Evolutionary conservation across 768 basidiomycete species (phyloP).

Genomic region (Hygrocybe punicea): DNA sequence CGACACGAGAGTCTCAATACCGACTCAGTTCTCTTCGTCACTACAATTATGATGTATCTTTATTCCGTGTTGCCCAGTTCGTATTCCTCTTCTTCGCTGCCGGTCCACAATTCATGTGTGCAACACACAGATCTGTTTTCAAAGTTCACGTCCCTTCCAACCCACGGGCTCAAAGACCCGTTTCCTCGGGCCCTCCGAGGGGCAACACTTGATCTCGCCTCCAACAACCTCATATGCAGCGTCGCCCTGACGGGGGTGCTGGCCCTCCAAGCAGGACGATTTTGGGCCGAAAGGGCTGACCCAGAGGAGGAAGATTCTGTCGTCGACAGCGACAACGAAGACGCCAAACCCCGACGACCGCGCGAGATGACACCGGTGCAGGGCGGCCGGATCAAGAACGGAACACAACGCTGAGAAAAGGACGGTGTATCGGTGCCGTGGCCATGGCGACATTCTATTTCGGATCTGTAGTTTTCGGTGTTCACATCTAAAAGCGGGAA

Average conservation of each 20-base stretch:
- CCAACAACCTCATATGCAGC: conserved; percentile 80
- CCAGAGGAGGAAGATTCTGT: conserved; percentile 51
- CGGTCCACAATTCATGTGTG: conserved; percentile 2
- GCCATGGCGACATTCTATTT: neutral
- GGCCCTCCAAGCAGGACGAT: conserved; percentile 76
- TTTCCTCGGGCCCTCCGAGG: conserved; percentile 62
- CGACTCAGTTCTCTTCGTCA: conserved; percentile 65
- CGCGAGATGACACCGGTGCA: conserved; percentile 1
- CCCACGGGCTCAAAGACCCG: conserved; percentile 48
- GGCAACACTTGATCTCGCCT: conserved; percentile 74
- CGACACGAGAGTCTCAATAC: conserved; percentile 1
- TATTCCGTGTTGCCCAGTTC: conserved; percentile 78
- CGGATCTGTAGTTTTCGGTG: neutral
- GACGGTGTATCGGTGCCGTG: neutral
- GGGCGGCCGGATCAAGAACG: neutral
- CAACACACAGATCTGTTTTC: conserved; percentile 47
- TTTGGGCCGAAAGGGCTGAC: conserved; percentile 79
- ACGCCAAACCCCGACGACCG: conserved; percentile 12
- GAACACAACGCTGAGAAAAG: neutral
- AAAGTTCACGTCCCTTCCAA: conserved; percentile 58
- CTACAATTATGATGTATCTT: conserved; percentile 67
- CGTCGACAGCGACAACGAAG: conserved; percentile 27
- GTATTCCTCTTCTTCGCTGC: conserved; percentile 29
- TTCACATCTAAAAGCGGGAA: neutral
- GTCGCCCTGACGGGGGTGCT: conserved; percentile 87